These are phyloP conservation scores for Solanum aculeatissimum DNA, from an alignment of 305 asterid genomes.

Conservation along the genomic window DNA sequence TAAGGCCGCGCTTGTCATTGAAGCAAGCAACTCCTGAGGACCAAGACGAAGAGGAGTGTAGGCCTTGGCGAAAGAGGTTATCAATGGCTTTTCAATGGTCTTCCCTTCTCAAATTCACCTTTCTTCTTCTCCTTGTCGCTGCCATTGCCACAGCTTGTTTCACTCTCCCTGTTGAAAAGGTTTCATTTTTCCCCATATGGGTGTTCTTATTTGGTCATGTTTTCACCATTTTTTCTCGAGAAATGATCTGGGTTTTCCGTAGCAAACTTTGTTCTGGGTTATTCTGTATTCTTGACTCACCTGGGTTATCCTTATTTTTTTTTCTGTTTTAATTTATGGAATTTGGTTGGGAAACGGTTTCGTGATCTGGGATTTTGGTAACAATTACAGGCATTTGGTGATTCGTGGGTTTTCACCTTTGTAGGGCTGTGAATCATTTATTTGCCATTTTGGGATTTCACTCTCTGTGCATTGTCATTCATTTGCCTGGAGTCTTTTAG, in stretches of 20 bases:
- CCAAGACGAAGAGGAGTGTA: conserved; percentile 55
- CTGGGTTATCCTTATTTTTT: neutral
- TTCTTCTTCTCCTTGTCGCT: conserved; percentile 48
- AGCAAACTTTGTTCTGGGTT: neutral
- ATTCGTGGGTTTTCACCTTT: neutral
- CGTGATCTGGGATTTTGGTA: neutral
- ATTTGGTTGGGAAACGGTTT: neutral
- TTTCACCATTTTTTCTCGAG: conserved; percentile 1
- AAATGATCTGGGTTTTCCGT: neutral
- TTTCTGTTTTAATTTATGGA: neutral
- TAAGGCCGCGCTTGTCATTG: conserved; percentile 80
- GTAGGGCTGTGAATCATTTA: neutral
- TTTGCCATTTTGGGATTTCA: neutral
- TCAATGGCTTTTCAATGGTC: conserved; percentile 66
- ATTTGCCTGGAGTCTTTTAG: neutral
- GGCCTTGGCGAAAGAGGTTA: conserved; percentile 71
- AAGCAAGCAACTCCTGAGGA: conserved; percentile 55
- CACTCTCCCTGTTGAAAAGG: conserved; percentile 90
- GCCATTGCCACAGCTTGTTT: conserved; percentile 61
- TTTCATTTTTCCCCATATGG: conserved; percentile 3
- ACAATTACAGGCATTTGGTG: neutral
- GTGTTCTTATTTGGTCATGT: neutral
- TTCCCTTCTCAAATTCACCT: conserved; percentile 38
- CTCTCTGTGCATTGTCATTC: neutral
- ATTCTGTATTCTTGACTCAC: neutral